phyloP scores from a whole-genome alignment of 1,284 basidiomycete species.

The Psilocybe mexicana region DNA sequence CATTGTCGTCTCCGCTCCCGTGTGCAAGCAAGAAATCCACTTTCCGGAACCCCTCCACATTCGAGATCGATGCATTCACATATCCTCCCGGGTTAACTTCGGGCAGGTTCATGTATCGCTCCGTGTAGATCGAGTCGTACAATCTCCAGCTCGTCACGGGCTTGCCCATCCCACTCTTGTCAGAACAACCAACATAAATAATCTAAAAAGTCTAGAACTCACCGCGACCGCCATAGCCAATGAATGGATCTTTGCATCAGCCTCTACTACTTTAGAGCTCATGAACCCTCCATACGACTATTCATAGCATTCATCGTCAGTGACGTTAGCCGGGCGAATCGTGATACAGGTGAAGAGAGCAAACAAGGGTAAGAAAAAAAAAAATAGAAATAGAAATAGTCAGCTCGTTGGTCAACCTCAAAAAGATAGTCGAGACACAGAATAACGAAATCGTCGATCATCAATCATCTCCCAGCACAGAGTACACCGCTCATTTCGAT shows the following conservation, averaged over 20 bases:
- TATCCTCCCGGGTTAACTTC: constrained; percentile 81
- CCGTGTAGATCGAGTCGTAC: constrained; percentile 91
- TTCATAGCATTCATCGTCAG: neutral
- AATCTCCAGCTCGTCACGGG: constrained; percentile 86
- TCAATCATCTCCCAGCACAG: neutral
- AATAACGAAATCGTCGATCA: neutral
- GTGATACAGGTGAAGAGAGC: neutral
- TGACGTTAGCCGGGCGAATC: neutral
- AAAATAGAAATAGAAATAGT: neutral
- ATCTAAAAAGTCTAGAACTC: constrained; percentile 31
- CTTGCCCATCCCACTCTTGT: constrained; percentile 31
- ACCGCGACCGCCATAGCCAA: constrained; percentile 90
- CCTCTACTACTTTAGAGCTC: constrained; percentile 89
- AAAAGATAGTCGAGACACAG: neutral
- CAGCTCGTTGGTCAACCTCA: neutral
- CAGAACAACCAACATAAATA: neutral
- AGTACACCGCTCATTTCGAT: neutral
- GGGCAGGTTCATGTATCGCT: constrained; percentile 95
- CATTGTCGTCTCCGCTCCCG: constrained; percentile 93
- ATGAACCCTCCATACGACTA: constrained; percentile 95
- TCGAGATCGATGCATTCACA: constrained; percentile 79
- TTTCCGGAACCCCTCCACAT: constrained; percentile 81
- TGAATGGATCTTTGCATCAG: constrained; percentile 81
- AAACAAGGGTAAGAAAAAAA: neutral
- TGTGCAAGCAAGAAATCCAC: constrained; percentile 87